phyloP scores from a whole-genome alignment of 805 yeast species.

The Starmerella riodocensis region DNA sequence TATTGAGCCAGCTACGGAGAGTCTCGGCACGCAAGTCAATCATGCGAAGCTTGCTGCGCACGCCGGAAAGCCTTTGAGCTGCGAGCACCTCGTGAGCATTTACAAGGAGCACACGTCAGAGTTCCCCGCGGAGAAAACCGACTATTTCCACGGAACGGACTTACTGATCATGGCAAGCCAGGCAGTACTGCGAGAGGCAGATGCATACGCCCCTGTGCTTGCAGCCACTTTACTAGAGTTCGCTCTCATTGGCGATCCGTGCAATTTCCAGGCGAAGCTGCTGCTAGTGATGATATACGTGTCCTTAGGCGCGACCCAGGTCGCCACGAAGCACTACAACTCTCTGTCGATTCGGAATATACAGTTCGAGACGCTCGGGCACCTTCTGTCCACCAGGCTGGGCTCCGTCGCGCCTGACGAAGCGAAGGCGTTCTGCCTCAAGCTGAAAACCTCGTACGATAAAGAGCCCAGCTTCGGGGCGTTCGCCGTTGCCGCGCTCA shows the following conservation, averaged over 20 bases:
- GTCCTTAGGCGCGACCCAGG: slow-evolving; percentile 39
- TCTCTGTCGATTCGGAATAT: slow-evolving; percentile 54
- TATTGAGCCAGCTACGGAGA: slow-evolving; percentile 10
- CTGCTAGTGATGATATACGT: slow-evolving; percentile 60
- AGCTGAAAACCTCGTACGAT: slow-evolving; percentile 21
- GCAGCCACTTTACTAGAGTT: slow-evolving; percentile 46
- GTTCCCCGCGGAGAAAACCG: slow-evolving; percentile 36
- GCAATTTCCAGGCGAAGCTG: slow-evolving; percentile 56
- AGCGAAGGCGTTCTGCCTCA: background rate
- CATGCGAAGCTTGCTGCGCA: slow-evolving; percentile 37
- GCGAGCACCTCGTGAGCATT: slow-evolving; percentile 28
- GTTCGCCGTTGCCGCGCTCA: slow-evolving; percentile 41
- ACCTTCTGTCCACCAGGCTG: slow-evolving; percentile 38
- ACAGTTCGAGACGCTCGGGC: slow-evolving; percentile 56
- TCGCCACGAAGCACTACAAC: slow-evolving; percentile 41
- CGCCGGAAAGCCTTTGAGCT: slow-evolving; percentile 21
- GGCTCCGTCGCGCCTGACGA: slow-evolving; percentile 35
- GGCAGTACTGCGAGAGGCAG: slow-evolving; percentile 23
- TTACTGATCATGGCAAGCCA: slow-evolving; percentile 45
- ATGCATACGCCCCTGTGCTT: slow-evolving; percentile 22
- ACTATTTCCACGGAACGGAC: slow-evolving; percentile 59
- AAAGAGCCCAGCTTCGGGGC: slow-evolving; percentile 39
- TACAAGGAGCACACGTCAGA: slow-evolving; percentile 31
- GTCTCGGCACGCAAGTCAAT: slow-evolving; percentile 28
- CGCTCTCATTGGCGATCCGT: slow-evolving; percentile 43